phyloP scores from a whole-genome alignment of 805 yeast genomes.

The Sugiyamaella chiloensis region DNA sequence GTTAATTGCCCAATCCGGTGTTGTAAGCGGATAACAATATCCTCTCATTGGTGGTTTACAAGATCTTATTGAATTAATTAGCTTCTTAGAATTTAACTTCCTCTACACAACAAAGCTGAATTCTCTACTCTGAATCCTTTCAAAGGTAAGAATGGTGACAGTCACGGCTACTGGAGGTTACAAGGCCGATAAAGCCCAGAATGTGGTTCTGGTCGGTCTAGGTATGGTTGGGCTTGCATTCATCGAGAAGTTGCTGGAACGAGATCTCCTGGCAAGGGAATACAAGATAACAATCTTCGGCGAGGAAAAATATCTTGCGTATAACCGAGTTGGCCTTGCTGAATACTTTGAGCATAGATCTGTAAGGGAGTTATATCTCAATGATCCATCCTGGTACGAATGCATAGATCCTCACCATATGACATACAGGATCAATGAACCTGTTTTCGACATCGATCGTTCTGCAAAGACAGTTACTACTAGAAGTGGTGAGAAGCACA shows the following conservation, averaged over 20 bases:
- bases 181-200: conserved; percentile 14
- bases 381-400: conserved; percentile 12
- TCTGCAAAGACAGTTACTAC: conserved; percentile 7
- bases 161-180: conserved; percentile 7
- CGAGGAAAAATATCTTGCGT: conserved; percentile 38
- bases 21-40: no score
- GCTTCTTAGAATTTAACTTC: no score
- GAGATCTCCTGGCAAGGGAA: conserved; percentile 30
- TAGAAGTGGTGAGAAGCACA: neutral
- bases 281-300: conserved; percentile 34
- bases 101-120: no score
- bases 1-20: no score
- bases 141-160: conserved; percentile 24
- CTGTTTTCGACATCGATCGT: conserved; percentile 5
- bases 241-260: conserved; percentile 34
- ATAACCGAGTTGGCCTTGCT: conserved; percentile 36
- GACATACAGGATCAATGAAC: conserved; percentile 10
- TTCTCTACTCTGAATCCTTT: no score
- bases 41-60: no score
- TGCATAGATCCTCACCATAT: conserved; percentile 13
- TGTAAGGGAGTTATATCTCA: conserved; percentile 5
- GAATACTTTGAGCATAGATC: conserved; percentile 9
- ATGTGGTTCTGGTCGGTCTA: conserved; percentile 36
- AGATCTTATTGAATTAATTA: no score
- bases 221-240: conserved; percentile 40